phyloP scores from a whole-genome alignment of 2,329 filamentous ascomycete species.

The Fusarium incarnatum region DNA sequence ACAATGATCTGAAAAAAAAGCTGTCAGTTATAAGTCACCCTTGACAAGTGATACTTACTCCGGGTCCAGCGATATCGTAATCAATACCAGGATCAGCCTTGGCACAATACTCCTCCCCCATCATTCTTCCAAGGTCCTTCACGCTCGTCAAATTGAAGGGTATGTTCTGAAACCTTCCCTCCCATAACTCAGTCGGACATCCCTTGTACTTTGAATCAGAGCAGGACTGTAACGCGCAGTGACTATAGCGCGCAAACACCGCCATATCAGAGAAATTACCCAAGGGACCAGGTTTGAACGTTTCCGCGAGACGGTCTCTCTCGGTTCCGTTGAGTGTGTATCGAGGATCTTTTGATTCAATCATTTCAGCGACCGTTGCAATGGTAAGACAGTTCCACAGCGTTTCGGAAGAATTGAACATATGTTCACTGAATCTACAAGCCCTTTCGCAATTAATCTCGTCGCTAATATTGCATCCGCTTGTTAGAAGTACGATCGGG shows the following conservation, averaged over 20 bases:
- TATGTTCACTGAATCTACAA: fast-evolving
- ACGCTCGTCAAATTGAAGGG: neutral
- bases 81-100: conserved; percentile 2
- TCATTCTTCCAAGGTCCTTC: neutral
- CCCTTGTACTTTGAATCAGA: neutral
- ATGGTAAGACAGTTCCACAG: conserved; percentile 26
- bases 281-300: fast-evolving
- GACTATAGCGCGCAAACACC: neutral
- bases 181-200: neutral
- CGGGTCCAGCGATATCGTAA: conserved; percentile 26
- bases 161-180: neutral
- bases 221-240: neutral
- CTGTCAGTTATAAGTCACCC: neutral
- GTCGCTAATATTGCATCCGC: neutral
- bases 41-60: neutral
- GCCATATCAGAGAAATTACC: fast-evolving
- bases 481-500: neutral
- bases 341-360: neutral
- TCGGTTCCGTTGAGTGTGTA: neutral
- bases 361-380: conserved; percentile 6
- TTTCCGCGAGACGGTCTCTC: fast-evolving
- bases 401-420: conserved; percentile 17
- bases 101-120: neutral
- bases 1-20: neutral
- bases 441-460: neutral